phyloP scores from a whole-genome alignment of 352 stramenopile genomes.

The Phytophthora hibernalis region DNA sequence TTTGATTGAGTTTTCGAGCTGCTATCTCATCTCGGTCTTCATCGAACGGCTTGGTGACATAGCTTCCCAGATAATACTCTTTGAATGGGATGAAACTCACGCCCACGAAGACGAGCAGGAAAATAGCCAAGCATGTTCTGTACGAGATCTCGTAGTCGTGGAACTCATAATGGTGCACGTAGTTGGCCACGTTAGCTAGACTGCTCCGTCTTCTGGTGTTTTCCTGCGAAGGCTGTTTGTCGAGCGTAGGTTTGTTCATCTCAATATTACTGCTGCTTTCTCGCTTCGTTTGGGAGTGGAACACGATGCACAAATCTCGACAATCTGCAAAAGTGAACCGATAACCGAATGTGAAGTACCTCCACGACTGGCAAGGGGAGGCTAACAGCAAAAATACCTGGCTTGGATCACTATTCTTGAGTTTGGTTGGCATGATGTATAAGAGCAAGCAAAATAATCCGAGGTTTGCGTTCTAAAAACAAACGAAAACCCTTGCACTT shows the following conservation, averaged over 20 bases:
- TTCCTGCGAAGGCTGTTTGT: not conserved
- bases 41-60: conserved; percentile 40
- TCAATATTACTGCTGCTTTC: not conserved
- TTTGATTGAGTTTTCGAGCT: conserved; percentile 27
- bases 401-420: no score
- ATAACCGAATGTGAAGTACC: no score
- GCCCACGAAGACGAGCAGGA: not conserved
- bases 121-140: conserved; percentile 1
- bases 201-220: not conserved
- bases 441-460: no score
- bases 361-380: no score
- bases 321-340: no score
- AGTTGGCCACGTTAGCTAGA: not conserved
- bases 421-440: no score
- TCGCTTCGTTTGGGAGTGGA: no score
- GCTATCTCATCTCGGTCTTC: conserved; percentile 28
- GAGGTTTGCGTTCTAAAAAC: no score
- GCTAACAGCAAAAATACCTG: no score
- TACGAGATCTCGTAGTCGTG: conserved; percentile 3
- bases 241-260: not conserved
- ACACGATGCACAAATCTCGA: no score
- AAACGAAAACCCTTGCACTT: no score
- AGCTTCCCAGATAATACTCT: conserved; percentile 41
- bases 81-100: conserved; percentile 17
- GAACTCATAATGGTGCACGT: not conserved